A percentile compares a stretch with the other conserved stretches of the same genome.
phyloP scores from a whole-genome alignment of 352 stramenopile genomes.

The Elongisporangium anandrum region DNA sequence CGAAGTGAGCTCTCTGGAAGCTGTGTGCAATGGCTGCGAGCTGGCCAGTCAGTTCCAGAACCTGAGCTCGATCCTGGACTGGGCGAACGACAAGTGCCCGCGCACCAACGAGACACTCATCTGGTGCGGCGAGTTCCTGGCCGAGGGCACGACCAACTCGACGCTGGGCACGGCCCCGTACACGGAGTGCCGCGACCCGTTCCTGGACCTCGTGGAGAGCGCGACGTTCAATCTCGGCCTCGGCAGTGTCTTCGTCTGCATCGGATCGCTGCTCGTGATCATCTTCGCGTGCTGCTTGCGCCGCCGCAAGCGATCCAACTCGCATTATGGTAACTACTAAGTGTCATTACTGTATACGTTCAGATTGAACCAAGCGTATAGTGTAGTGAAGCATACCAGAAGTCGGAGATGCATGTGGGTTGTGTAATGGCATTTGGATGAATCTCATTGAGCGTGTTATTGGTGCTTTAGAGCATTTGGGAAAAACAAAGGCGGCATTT shows the following conservation, averaged over 20 bases:
- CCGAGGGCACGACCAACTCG: constrained; percentile 18
- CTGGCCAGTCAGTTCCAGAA: constrained; percentile 52
- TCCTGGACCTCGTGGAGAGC: constrained; percentile 38
- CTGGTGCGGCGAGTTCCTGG: constrained; percentile 64
- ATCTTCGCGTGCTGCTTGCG: constrained; percentile 39
- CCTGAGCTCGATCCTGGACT: constrained; percentile 71
- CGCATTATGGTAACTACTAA: not conserved
- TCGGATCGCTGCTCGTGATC: constrained; percentile 37
- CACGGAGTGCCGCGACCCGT: constrained; percentile 36
- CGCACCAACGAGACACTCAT: constrained; percentile 38
- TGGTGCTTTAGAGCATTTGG: too few species aligned
- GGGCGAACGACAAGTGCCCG: constrained; percentile 74
- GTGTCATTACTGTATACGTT: not conserved
- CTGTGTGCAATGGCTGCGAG: constrained; percentile 46
- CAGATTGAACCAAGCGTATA: not conserved
- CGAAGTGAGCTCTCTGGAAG: constrained; percentile 28
- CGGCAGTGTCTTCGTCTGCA: constrained; percentile 30
- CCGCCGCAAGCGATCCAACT: constrained; percentile 14
- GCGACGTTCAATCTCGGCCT: constrained; percentile 32
- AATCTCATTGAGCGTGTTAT: not conserved
- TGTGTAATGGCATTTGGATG: not conserved
- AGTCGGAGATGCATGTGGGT: not conserved
- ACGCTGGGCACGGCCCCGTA: constrained; percentile 40
- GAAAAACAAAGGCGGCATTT: too few species aligned
- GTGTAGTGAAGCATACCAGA: not conserved